Evolutionary conservation across 768 basidiomycete genomes (phyloP), one percentile per base, ranked within the genome.

Genomic region (Lactarius evosmus): DNA sequence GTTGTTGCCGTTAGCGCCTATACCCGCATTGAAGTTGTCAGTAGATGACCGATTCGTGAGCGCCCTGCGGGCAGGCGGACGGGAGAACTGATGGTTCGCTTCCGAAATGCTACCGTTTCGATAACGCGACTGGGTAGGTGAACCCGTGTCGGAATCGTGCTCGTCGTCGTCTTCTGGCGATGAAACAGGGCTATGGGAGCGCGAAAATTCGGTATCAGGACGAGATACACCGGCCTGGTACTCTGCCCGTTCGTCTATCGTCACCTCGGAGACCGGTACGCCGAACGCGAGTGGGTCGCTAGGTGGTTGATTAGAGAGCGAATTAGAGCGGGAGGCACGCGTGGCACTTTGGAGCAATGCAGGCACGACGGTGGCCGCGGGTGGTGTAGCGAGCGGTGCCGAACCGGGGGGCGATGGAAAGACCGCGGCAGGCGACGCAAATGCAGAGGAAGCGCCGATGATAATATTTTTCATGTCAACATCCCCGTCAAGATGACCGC

Each of bases 111-210:
- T 60, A 56, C 53, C 68, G 53, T 61, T 52, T 25, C 60, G 67
- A 46, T 67, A 68, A 29, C 58, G 68, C n/a, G 63, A 63, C 46
- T 70, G 67, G 59, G 69, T 69, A 50, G 73, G 72, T 50, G 74
- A 73, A 17, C 72, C 72, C n/a, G 67, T 51, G 7, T 67, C 72
- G 50, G 64, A 65, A 50, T 74, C 74, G 46, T 72, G 72, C 34
- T 77, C 76, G 41, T 74, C 69, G 41, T 76, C 75, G 8, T 72
- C 70, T 51, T 76, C 77, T 33, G 74, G 75, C 29, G 76, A 75
- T 27, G 69, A 69, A 25, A 66, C 60, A 11, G 65, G 63, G 52
- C 54, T 67, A 59, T 58, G 71, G 41, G 41, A 71, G 58, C 33
- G 74, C 54, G 62, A 66, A 51, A 60, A 61, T 5, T 58, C 66